Evolutionary conservation across 495 filamentous ascomycete species (phyloP), one percentile per base, ranked within the genome.

Genomic region (Lindgomyces ingoldianus): DNA sequence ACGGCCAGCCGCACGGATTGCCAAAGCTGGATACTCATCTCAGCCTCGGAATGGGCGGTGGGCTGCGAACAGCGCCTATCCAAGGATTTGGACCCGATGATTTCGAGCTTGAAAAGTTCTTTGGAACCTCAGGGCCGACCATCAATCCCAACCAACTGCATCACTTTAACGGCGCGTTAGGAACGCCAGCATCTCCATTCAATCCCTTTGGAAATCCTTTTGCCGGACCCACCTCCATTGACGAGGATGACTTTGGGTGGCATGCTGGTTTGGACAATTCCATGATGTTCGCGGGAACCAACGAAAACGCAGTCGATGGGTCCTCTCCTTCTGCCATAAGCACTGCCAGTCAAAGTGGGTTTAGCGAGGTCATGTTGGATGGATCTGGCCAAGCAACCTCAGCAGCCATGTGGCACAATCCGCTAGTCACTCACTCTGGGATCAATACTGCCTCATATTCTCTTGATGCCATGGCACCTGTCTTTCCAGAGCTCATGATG

Each of bases 301-400:
- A 87, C 62, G 91, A 96, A 66, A 88, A 86, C 59, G 90, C 87
- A 9, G 83, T 97, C 52, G 94, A 96, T 66, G 91, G 89, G 42
- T 97, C 94, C 11, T 98, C 95, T 4, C 94, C 94, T 8, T 97
- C 93, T 9, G 93, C 89, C 22, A 91, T 96, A 70, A 96, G 93
- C 75, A 94, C 89, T 18, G 89, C 88, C 26, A 96, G 93, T 70
- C 92, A 93, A 67, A 93, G 89, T 75, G 91, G 89, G 14, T 89
- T 95, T 70, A 96, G 91, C 74, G 93, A 98, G 71, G 84, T 91
- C 60, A 93, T 96, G 89, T 78, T 96, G 42, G 91, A 96, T 73
- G 90, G 89, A 4, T 87, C 89, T 11, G 80, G 80, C 29, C 72
- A 82, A 6, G 73, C 75, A 24, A 75, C 68, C 10, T 78, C 82